Evolutionary conservation across 164 flowering plant species (phyloP), one percentile per base, ranked within the genome.

Genomic region (Aristolochia fimbriata): DNA sequence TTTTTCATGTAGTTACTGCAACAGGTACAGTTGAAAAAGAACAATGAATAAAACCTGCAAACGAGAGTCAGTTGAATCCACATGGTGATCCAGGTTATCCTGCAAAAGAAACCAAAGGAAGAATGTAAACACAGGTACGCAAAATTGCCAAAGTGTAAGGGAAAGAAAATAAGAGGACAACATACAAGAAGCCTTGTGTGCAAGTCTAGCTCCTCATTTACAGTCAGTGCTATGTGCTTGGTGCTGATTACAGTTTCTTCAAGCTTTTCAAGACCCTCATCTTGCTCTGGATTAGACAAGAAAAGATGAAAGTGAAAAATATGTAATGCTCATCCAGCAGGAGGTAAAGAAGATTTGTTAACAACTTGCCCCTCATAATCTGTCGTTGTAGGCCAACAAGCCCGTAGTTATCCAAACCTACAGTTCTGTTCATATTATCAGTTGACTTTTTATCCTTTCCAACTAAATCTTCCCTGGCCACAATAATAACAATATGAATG

Each of bases 221-320:
- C 87, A 20, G 96, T 86, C 70, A 88, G 60, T 33, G 94, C 96
- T 67, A 88, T 83, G 70, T 88, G 97, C 71, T 91, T 91, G 43
- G 96, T 82, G 75, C 96, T 91, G 31, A 73, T 25, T 37, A 88
- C 87, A 0, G 89, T 83, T 66, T 78, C 88, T 75, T 84, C 90
- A 77, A 91, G 57, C 68, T 84, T 79, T 71, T 78, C 94, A 59
- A 88, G 96, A 47, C 81, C 91, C 20, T 88, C 94, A 74, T 92
- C 96, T 84, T 92, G 93, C 58, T 85, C 96, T 91, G 88, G 27
- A 51, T 22, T 58, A 31, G 41, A 25, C 6, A 27, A 25, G 22
- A 52, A 52, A 17, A 52, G 15, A 10, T 21, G 10, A 37, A 27
- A 15, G 27, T 41, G 37, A 33, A n/a, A 15, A 20, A 20, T 15